Evolutionary conservation across 208 protist genomes (phyloP), one percentile per base, ranked within the genome.

Genomic region (Acanthamoeba triangularis): DNA sequence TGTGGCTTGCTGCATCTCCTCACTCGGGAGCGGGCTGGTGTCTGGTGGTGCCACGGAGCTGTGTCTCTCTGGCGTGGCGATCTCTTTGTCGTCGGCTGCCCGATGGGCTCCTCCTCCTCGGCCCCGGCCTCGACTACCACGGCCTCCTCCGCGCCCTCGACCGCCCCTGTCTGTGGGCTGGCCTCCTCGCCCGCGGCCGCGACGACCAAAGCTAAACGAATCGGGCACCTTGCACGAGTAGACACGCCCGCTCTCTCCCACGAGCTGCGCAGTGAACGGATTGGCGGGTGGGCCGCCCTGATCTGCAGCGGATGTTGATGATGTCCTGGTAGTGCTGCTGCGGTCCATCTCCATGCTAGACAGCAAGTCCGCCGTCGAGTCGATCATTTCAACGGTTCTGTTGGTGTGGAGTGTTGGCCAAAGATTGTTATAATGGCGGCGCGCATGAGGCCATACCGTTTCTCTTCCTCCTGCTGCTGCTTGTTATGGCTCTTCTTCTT

Each of bases 311-410:
- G n/a, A 16, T 56, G 52, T 56, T 56, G 52, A 56, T 56, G 52
- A 20, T 6, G 52, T 8, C 37, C 14, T n/a, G 72, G 25, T 28
- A 41, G 18, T 28, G n/a, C 44, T 28, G n/a, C 44, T 35, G 35
- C 10, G 76, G 28, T 85, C 76, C 25, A 85, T 54, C 25, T 52
- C 44, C 44, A 85, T 52, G 35, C 44, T 16, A 8, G 76, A 47
- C 25, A 85, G 76, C 35, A 85, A 13, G 33, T 54, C 49, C 11
- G 76, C 49, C 11, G 76, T 54, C 3, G 76, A 47, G 76, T 85
- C 76, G 44, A 85, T 85, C 76, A 85, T 85, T 30, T 85, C 76
- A 20, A 85, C 49, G 8, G 76, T 85, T n/a, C 76, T 85, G n/a
- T 59, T 20, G 8, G 74, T 6, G 33, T 13, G 28, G 35, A 18